A percentile compares a stretch with the other conserved stretches of the same genome.
phyloP scores from a whole-genome alignment of 2,329 filamentous ascomycete genomes.

The Fusarium pilosicola region DNA sequence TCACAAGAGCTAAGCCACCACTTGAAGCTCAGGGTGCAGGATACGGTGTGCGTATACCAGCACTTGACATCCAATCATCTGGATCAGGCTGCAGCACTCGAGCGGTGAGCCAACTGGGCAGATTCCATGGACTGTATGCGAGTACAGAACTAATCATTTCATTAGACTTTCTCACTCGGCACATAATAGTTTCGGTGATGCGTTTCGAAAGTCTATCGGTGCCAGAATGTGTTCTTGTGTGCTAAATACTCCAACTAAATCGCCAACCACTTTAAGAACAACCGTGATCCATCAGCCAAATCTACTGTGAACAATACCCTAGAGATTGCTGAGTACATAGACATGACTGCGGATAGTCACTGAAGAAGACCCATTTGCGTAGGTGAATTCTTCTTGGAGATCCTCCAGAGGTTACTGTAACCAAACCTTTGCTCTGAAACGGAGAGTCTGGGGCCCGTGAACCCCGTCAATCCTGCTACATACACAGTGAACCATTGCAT shows the following conservation, averaged over 20 bases:
- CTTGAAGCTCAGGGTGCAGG: accelerated
- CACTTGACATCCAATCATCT: background rate
- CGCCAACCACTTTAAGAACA: background rate
- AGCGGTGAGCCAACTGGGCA: background rate
- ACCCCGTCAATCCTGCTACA: no score
- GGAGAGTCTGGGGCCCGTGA: no score
- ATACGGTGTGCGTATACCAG: background rate
- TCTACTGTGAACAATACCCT: background rate
- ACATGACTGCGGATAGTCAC: accelerated
- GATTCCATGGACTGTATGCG: background rate
- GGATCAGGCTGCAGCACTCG: background rate
- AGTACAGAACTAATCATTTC: accelerated
- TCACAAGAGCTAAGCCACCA: background rate
- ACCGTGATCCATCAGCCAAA: background rate
- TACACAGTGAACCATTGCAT: no score
- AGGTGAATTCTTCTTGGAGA: no score
- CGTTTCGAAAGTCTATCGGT: no score
- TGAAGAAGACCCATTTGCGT: no score
- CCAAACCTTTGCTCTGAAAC: no score
- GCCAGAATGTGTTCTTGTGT: no score
- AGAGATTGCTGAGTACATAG: no score
- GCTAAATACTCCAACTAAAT: no score
- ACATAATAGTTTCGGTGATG: accelerated
- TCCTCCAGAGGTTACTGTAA: no score
- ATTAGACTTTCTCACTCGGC: background rate